Conservation (phyloP, 2,329 filamentous ascomycete genomes). For the Ascochyta pisi region DNA sequence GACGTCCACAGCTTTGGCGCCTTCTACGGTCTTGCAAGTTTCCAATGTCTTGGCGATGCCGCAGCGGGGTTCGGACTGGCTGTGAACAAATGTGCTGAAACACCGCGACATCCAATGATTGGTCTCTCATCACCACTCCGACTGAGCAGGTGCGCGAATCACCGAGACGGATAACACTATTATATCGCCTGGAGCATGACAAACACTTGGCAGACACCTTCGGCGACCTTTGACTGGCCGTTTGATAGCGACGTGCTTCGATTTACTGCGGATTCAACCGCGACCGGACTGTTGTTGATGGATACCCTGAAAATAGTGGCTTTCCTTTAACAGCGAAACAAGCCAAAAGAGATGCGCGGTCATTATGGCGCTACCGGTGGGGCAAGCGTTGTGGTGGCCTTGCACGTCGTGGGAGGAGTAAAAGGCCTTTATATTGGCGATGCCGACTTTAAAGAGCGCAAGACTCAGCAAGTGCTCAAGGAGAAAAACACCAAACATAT, state of each 20-base stretch:
- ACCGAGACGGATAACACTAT: constrained; percentile 4
- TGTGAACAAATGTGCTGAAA: constrained; percentile 4
- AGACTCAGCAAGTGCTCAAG: not conserved
- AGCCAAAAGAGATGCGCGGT: constrained; percentile 2
- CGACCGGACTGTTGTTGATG: not conserved
- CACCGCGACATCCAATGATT: constrained; percentile 3
- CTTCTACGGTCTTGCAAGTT: not conserved
- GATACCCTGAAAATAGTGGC: not conserved
- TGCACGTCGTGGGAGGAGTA: not conserved
- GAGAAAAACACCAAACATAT: not conserved
- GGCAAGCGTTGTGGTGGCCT: not conserved
- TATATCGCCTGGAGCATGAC: constrained; percentile 1
- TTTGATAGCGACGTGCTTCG: not conserved
- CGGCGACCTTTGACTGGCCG: not conserved
- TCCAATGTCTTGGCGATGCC: constrained; percentile 3
- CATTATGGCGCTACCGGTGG: not conserved
- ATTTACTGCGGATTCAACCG: not conserved
- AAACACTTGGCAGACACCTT: not conserved
- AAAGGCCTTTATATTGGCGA: not conserved
- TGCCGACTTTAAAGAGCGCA: constrained; percentile 3
- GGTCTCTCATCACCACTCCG: not conserved
- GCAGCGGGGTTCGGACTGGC: constrained; percentile 5
- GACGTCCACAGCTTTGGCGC: not conserved
- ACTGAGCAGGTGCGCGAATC: constrained; percentile 1
- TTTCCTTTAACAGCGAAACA: not conserved